phyloP scores from a whole-genome alignment of 306 rosid species.

The Pyrus communis region DNA sequence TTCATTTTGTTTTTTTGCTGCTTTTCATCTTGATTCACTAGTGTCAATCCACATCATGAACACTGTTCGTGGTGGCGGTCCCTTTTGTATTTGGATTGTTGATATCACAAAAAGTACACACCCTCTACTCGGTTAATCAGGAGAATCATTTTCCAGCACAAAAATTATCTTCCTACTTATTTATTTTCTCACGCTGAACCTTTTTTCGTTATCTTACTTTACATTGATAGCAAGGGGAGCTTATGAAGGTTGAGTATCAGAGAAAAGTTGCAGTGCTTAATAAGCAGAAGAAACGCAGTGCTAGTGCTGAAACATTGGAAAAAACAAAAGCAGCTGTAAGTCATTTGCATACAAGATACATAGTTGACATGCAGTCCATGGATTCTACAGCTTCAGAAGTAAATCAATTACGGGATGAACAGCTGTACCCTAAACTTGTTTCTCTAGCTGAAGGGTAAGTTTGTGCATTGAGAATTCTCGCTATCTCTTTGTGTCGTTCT shows the following conservation, averaged over 20 bases:
- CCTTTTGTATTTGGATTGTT: background rate
- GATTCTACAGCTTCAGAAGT: conserved; percentile 84
- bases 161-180: background rate
- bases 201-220: background rate
- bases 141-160: background rate
- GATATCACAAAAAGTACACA: background rate
- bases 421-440: conserved; percentile 72
- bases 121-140: no score
- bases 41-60: background rate
- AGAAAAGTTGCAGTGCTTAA: conserved; percentile 65
- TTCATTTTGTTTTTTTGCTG: background rate
- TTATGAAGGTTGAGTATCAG: conserved; percentile 79
- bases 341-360: conserved; percentile 79
- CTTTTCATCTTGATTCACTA: background rate
- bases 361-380: conserved; percentile 91
- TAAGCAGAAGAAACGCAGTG: conserved; percentile 70
- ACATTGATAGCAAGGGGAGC: conserved; percentile 74
- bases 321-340: conserved; percentile 85
- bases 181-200: background rate
- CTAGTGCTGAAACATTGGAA: conserved; percentile 61
- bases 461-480: background rate
- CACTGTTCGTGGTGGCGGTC: background rate
- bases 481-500: background rate
- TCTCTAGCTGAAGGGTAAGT: conserved; percentile 63
- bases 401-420: conserved; percentile 66